A percentile compares a stretch with the other conserved stretches of the same genome.
These are phyloP conservation scores for Microcos paniculata DNA, from an alignment of 345 rosid genomes.

Conservation along the genomic window DNA sequence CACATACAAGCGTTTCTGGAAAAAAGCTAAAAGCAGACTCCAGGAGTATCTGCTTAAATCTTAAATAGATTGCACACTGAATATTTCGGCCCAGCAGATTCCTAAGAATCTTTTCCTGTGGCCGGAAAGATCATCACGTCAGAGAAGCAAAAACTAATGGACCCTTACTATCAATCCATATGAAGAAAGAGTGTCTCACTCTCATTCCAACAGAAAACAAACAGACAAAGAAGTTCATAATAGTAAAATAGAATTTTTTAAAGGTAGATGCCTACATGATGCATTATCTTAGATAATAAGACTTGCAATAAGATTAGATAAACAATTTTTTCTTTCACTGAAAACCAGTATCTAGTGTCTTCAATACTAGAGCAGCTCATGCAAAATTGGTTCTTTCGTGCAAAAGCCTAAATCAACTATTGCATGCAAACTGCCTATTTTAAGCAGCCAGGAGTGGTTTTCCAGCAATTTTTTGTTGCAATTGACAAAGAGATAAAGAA, in stretches of 20 bases:
- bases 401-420: not conserved
- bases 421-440: not conserved
- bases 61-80: constrained; percentile 1
- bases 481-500: not conserved
- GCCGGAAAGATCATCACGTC: not conserved
- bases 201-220: not conserved
- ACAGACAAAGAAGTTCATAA: not conserved
- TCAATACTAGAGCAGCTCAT: not conserved
- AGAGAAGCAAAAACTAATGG: constrained; percentile 2
- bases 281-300: not conserved
- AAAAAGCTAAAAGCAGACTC: constrained; percentile 9
- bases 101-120: not conserved
- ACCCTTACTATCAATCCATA: not conserved
- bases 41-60: constrained; percentile 20
- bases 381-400: not conserved
- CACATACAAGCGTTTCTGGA: constrained; percentile 11
- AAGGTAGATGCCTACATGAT: not conserved
- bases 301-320: not conserved
- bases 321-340: constrained; percentile 8
- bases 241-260: not conserved
- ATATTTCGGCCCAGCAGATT: constrained; percentile 14
- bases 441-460: constrained; percentile 1
- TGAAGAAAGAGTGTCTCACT: not conserved
- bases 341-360: not conserved
- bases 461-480: not conserved